Base-by-base conservation (phyloP, 2,329 filamentous ascomycete species). In the Fusarium longipes region DNA sequence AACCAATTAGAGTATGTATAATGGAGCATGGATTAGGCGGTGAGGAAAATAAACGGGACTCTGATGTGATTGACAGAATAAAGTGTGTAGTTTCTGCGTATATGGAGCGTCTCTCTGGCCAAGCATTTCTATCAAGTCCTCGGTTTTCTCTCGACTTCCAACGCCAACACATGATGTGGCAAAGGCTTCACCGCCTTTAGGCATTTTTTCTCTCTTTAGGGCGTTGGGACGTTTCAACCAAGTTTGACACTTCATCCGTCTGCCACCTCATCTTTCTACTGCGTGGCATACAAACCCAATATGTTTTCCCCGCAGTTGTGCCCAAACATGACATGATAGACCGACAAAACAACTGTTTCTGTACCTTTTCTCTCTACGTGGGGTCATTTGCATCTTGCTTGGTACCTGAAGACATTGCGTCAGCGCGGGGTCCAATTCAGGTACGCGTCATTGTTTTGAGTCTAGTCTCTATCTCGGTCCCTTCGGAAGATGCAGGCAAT, bases 1-100 rank as follows among this genome's bases (percentile, higher is more conserved):
- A 27, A 18, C 60, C 60, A 63, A 57, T 38, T 17, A 47, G 4
- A n/a, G n/a, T n/a, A n/a, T 6, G 6, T 0, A 5, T 6, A 4
- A 12, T 38, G 30, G 43, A 44, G 15, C 38, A 51, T 51, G 57
- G 54, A 22, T 33, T 35, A 42, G 45, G 60, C 60, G 60, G 58
- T 63, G 60, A 51, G 59, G 6, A 58, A 63, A 63, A 63, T 63
- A 63, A 63, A n/a, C 51, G 60, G 60, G 58, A 62, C 35, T 62
- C 2, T 36, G 1, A 2, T 7, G 5, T 8, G 2, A 5, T 0
- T 15, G 51, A 58, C 39, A 57, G 18, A 63, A 50, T 40, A 20
- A 62, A 3, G 0, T 3, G 6, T 2, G 20, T 18, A 45, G 22
- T 3, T 1, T 15, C 0, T 5, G 2, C 1, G 0, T 0, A 2